Conservation (phyloP, 1,139 yeast species). For the Pichia sp. region DNA sequence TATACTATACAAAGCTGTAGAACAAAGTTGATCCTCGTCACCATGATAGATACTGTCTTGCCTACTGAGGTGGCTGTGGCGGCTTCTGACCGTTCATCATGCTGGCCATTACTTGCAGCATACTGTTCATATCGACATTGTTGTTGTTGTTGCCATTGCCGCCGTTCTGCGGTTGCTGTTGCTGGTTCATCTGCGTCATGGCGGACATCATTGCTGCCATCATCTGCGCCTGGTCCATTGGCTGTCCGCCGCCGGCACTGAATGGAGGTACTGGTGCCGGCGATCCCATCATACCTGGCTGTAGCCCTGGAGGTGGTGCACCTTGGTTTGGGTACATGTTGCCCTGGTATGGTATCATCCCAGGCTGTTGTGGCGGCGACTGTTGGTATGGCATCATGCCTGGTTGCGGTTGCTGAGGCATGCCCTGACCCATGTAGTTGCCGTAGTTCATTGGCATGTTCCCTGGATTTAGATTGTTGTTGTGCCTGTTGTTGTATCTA, state of each 20-base stretch:
- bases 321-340: constrained; percentile 14
- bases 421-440: constrained; percentile 13
- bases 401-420: constrained; percentile 4
- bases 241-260: constrained; percentile 6
- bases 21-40: not conserved
- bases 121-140: constrained; percentile 30
- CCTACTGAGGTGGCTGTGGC: constrained; percentile 18
- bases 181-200: constrained; percentile 30
- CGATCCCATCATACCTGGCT: constrained; percentile 10
- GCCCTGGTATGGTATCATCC: constrained; percentile 8
- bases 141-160: constrained; percentile 7
- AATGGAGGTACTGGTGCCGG: constrained; percentile 8
- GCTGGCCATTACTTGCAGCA: constrained; percentile 33
- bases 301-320: not conserved
- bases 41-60: not conserved
- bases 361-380: constrained; percentile 7
- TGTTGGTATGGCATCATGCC: constrained; percentile 1
- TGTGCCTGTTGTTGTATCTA: constrained; percentile 14
- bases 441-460: constrained; percentile 23
- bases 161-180: constrained; percentile 10
- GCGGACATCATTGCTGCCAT: constrained; percentile 32
- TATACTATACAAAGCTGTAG: not conserved
- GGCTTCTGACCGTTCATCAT: constrained; percentile 31
- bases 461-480: constrained; percentile 23
- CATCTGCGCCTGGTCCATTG: constrained; percentile 27